Percentiles rank a stretch among this genome's conserved stretches.
These are phyloP conservation scores for Chalara sp. DNA, from an alignment of 2,329 filamentous ascomycete species.

Conservation along the genomic window DNA sequence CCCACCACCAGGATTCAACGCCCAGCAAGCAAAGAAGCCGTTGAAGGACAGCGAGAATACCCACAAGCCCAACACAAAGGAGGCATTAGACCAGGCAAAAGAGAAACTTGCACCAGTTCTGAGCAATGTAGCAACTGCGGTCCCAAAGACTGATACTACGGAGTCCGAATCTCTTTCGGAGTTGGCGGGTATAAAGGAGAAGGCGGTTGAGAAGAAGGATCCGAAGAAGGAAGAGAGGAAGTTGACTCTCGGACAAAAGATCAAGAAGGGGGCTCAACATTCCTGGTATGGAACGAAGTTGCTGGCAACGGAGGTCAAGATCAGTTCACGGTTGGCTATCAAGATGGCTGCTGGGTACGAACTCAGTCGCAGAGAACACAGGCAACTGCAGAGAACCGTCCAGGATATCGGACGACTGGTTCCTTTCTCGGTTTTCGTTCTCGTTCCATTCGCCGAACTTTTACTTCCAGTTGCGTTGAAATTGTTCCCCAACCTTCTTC, in stretches of 20 bases:
- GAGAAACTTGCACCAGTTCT: constrained; percentile 20
- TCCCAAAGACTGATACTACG: constrained; percentile 24
- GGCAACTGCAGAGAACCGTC: constrained; percentile 87
- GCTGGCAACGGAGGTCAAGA: constrained; percentile 83
- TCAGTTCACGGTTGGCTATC: constrained; percentile 82
- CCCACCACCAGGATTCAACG: constrained; percentile 66
- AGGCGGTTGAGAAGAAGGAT: constrained; percentile 53
- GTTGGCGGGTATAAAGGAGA: constrained; percentile 59
- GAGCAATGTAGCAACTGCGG: constrained; percentile 18
- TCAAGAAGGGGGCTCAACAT: constrained; percentile 89
- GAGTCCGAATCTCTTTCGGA: constrained; percentile 42
- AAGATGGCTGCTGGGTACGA: constrained; percentile 99
- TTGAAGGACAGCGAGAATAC: constrained; percentile 33
- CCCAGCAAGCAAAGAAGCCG: constrained; percentile 61
- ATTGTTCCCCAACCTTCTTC: constrained; percentile 94
- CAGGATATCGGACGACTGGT: constrained; percentile 89
- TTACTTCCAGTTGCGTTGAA: constrained; percentile 86
- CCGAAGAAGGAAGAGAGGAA: too few species aligned
- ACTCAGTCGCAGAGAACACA: constrained; percentile 84
- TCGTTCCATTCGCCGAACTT: constrained; percentile 92
- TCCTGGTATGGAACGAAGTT: constrained; percentile 99
- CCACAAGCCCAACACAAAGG: constrained; percentile 22
- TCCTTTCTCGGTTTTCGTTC: constrained; percentile 93
- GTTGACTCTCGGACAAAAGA: constrained; percentile 83
- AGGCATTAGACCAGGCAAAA: constrained; percentile 14